Evolutionary conservation across 2,329 filamentous ascomycete species (phyloP), one percentile per base, ranked within the genome.

Genomic region (Exophiala phaeomuriformis): DNA sequence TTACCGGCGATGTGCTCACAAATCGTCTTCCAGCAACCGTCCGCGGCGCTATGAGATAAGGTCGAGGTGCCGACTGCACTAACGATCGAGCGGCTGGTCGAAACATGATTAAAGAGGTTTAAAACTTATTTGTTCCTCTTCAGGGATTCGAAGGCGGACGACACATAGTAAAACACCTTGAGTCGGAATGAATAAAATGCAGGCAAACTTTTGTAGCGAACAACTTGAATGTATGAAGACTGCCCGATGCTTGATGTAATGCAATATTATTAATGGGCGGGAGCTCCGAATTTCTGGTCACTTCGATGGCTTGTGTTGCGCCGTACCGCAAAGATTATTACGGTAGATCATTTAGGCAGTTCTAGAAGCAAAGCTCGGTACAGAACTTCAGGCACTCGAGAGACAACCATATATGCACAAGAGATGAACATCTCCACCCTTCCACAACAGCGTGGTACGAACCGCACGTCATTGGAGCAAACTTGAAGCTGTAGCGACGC

Each of bases 1-100:
- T 76, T 2, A 85, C 74, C 51, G 77, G 73, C 58, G 75, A 74
- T 61, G 77, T 80, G 73, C 75, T 83, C 64, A 82, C 71, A 66
- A 76, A 79, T 70, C 79, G 73, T 61, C 49, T 52, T 28, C 50
- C 52, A n/a, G 42, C 42, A 5, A 42, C 37, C 19, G 51, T 57
- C 44, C 51, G 52, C 12, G 52, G 47, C 47, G 59, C 56, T 35
- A 54, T 47, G 29, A 53, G 45, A 44, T 51, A 53, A 29, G 53
- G 49, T 31, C 46, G 59, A 51, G 53, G 43, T 53, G 53, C 67
- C 58, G 35, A 44, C 30, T 74, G 72, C 53, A 73, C 68, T 46
- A 72, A 55, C 57, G 68, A 66, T 65, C 77, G 71, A 47, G 75
- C 70, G 45, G 73, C 72, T 53, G 72, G 72, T 61, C 77, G 75